A percentile compares a stretch with the other conserved stretches of the same genome.
These are phyloP conservation scores for Didymellaceae sp. DNA, from an alignment of 2,329 filamentous ascomycete species.

Conservation along the genomic window DNA sequence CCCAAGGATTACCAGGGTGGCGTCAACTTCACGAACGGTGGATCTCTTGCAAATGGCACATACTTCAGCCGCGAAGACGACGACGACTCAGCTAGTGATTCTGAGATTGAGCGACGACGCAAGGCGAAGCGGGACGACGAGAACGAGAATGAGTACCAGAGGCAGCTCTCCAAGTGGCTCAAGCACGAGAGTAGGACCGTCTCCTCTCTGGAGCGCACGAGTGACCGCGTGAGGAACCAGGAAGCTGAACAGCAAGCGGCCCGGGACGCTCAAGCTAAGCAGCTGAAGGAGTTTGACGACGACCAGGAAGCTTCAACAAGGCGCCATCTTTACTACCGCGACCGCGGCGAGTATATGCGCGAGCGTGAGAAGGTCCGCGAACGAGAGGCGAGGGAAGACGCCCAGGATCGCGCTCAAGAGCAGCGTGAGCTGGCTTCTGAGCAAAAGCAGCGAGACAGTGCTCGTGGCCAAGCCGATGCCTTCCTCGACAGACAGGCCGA, in stretches of 20 bases:
- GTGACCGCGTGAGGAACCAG: slow-evolving; percentile 79
- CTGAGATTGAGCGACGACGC: slow-evolving; percentile 78
- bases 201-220: slow-evolving; percentile 84
- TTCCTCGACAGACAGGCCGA: slow-evolving; percentile 86
- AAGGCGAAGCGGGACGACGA: slow-evolving; percentile 75
- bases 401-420: slow-evolving; percentile 81
- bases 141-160: slow-evolving; percentile 78
- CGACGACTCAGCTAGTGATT: slow-evolving; percentile 85
- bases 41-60: slow-evolving; percentile 65
- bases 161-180: slow-evolving; percentile 88
- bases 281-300: slow-evolving; percentile 85
- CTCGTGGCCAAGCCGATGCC: slow-evolving; percentile 83
- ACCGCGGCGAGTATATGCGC: slow-evolving; percentile 83
- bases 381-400: slow-evolving; percentile 78
- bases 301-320: slow-evolving; percentile 79
- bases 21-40: slow-evolving; percentile 82
- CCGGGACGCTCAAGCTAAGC: slow-evolving; percentile 71
- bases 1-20: slow-evolving; percentile 78
- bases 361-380: slow-evolving; percentile 76
- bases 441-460: slow-evolving; percentile 75
- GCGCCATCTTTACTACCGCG: slow-evolving; percentile 81
- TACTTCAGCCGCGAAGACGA: slow-evolving; percentile 74
- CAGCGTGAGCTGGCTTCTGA: slow-evolving; percentile 74
- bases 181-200: slow-evolving; percentile 86
- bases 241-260: slow-evolving; percentile 68